Base-by-base conservation (phyloP, 2,329 filamentous ascomycete species). In the Monilinia fructigena region DNA sequence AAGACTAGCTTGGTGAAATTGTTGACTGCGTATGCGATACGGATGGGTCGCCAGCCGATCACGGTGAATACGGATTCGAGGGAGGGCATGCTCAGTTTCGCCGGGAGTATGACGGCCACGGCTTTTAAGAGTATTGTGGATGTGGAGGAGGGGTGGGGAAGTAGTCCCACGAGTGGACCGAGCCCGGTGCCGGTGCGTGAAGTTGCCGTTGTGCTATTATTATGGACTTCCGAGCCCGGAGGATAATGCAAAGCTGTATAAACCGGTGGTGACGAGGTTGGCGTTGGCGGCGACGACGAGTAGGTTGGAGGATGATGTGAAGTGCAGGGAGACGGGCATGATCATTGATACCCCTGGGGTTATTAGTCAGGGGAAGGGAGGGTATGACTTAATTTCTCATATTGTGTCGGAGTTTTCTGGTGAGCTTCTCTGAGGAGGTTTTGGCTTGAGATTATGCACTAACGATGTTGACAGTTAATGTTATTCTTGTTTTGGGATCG, bases 181-280 rank as follows among this genome's bases (percentile, higher is more conserved):
- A 95, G 90, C 72, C 86, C 88, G 0, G 88, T 96, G 23, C 93
- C 94, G 0, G 92, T 97, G n/a, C n/a, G n/a, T n/a, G 63, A 98
- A 97, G 81, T 82, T 97, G 72, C 95, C 95, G 6, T 80, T 99
- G 64, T 92, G 94, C 38, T 96, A 97, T 76, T 92, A 93, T 78
- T 96, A 91, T 77, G 94, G 95, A 20, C 82, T 90, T 69, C 83
- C 86, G 63, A 87, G 83, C 69, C 85, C 92, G 0, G 89, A 92
- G 72, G 90, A 92, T 60, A 90, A 92, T 68, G 82, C 85, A 0
- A 84, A 82, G 45, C 79, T 94, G 54, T 98, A 90, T 80, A 89
- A 87, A 74, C 85, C 88, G 16, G 80, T 97, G 68, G 81, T 91
- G 31, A 91, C 89, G 55, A 85, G 90, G 69, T 82, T 98, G 75